phyloP scores from a whole-genome alignment of 192 early-diverging fungal genomes.

The Umbelopsis vinacea region DNA sequence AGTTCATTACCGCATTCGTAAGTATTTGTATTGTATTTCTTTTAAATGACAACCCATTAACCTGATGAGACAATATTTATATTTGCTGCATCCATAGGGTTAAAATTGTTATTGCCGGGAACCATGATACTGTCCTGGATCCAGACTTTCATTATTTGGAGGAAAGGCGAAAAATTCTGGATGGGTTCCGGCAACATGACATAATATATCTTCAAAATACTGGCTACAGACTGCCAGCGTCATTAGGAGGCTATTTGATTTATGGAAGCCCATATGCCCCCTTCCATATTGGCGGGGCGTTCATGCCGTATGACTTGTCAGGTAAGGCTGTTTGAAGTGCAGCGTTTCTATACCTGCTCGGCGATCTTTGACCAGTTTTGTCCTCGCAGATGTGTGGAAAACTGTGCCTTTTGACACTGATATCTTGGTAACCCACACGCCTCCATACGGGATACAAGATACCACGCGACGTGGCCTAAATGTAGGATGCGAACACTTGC shows the following conservation, averaged over 20 bases:
- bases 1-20: conserved; percentile 41
- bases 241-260: conserved; percentile 21
- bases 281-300: conserved; percentile 33
- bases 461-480: conserved; percentile 7
- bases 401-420: conserved; percentile 30
- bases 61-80: background rate
- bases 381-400: conserved; percentile 28
- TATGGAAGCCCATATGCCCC: conserved; percentile 37
- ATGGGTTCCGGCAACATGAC: conserved; percentile 11
- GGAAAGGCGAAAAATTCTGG: conserved; percentile 20
- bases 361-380: conserved; percentile 8
- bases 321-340: conserved; percentile 5
- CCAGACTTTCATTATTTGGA: background rate
- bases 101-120: conserved; percentile 38
- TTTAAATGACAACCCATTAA: too few species aligned
- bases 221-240: conserved; percentile 25
- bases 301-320: conserved; percentile 32
- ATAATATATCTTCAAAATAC: conserved; percentile 41
- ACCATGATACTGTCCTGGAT: conserved; percentile 40
- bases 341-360: background rate
- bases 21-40: background rate
- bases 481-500: conserved; percentile 34
- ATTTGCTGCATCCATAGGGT: conserved; percentile 9
- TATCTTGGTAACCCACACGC: conserved; percentile 39
- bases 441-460: conserved; percentile 28